Conservation (phyloP, 345 rosid species). For the Brassica nigra region DNA sequence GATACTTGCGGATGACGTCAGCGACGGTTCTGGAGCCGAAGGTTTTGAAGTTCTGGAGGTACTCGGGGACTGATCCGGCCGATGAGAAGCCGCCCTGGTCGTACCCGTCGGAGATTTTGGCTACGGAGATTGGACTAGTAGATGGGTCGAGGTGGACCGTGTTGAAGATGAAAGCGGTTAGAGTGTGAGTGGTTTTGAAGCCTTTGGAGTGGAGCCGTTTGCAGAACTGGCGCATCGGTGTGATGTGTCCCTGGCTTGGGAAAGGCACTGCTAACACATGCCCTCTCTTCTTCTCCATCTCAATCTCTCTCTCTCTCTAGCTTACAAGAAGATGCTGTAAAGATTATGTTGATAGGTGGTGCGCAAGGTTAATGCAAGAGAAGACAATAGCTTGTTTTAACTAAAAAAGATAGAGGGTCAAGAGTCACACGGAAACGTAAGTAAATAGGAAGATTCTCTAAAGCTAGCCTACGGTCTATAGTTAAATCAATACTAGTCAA, state of each 20-base stretch:
- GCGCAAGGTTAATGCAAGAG: not conserved
- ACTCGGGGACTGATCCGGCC: constrained; percentile 23
- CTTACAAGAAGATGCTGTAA: not conserved
- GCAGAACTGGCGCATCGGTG: constrained; percentile 58
- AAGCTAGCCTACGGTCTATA: not conserved
- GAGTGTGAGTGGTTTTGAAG: constrained; percentile 45
- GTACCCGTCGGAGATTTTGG: constrained; percentile 21
- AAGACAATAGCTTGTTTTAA: constrained; percentile 8
- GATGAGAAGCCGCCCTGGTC: constrained; percentile 30
- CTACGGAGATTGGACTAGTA: constrained; percentile 5
- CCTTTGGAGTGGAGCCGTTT: constrained; percentile 57
- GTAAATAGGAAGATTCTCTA: not conserved
- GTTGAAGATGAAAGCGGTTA: constrained; percentile 45
- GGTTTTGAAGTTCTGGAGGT: constrained; percentile 42
- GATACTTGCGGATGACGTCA: constrained; percentile 41
- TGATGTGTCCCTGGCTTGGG: constrained; percentile 57
- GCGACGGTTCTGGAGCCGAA: constrained; percentile 54
- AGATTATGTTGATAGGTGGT: constrained; percentile 4
- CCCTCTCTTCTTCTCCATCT: constrained; percentile 35
- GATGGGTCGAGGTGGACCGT: constrained; percentile 24
- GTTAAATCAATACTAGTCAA: not conserved
- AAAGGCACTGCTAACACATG: constrained; percentile 44
- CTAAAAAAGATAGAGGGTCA: not conserved
- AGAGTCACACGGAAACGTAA: not conserved
- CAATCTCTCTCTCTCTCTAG: not conserved